phyloP scores from a whole-genome alignment of 768 basidiomycete genomes.

The Lepiota brunneoincarnata region DNA sequence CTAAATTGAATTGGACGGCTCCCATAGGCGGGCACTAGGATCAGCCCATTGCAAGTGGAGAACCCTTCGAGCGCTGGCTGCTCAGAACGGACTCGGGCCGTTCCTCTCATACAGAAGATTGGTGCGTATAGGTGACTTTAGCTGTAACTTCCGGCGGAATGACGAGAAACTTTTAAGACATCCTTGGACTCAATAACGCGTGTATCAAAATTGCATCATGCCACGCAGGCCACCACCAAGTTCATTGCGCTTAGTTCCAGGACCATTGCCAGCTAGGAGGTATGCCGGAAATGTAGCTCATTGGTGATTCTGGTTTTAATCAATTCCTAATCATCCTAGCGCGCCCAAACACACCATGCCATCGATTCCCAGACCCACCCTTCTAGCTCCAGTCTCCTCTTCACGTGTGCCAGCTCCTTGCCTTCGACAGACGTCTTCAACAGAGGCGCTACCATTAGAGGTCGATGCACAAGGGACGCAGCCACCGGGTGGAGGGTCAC shows the following conservation, averaged over 20 bases:
- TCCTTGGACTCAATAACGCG: neutral
- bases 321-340: conserved; percentile 23
- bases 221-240: conserved; percentile 68
- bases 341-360: conserved; percentile 65
- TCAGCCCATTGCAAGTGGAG: neutral
- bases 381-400: conserved; percentile 17
- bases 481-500: neutral
- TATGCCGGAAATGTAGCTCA: conserved; percentile 19
- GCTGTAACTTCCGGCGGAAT: neutral
- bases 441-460: neutral
- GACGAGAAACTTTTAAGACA: neutral
- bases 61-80: conserved; percentile 3
- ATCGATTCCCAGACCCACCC: conserved; percentile 56
- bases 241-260: conserved; percentile 57
- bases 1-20: neutral
- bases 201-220: conserved; percentile 34
- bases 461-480: neutral
- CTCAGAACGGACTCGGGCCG: conserved; percentile 1
- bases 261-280: conserved; percentile 61
- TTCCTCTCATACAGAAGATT: neutral
- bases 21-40: neutral
- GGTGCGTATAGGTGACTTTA: neutral
- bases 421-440: conserved; percentile 3
- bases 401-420: neutral
- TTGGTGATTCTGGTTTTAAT: conserved; percentile 10